phyloP scores from a whole-genome alignment of 2,329 filamentous ascomycete species.

The Malbranchea zuffiana region DNA sequence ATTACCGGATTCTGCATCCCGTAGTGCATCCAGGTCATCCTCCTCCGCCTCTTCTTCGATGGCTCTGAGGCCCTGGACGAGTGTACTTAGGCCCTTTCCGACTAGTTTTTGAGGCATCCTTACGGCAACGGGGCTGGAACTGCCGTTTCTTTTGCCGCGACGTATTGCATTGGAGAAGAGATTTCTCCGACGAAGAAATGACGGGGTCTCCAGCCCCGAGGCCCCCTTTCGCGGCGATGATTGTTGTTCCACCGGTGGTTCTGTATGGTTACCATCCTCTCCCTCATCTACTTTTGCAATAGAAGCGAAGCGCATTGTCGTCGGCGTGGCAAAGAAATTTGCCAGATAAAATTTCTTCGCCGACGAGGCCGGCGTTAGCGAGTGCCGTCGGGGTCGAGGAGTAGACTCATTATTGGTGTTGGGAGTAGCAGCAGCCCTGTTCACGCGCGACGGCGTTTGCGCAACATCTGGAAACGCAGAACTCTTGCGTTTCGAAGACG shows the following conservation, averaged over 20 bases:
- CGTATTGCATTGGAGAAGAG: slow-evolving; percentile 19
- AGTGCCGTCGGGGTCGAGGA: slow-evolving; percentile 8
- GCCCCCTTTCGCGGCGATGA: not conserved
- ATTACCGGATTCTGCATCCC: slow-evolving; percentile 34
- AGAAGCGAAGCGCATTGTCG: slow-evolving; percentile 33
- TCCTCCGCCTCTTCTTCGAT: slow-evolving; percentile 34
- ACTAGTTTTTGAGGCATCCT: slow-evolving; percentile 28
- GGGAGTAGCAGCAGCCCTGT: slow-evolving; percentile 6
- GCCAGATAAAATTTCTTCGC: slow-evolving; percentile 37
- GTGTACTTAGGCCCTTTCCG: slow-evolving; percentile 29
- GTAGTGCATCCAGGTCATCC: slow-evolving; percentile 35
- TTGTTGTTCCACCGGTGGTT: not conserved
- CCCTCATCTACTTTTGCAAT: slow-evolving; percentile 24
- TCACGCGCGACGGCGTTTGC: slow-evolving; percentile 29
- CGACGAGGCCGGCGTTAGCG: slow-evolving; percentile 33
- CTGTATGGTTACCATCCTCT: not conserved
- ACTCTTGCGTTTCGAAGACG: slow-evolving; percentile 11
- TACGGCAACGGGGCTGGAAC: slow-evolving; percentile 29
- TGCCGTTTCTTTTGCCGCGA: slow-evolving; percentile 11
- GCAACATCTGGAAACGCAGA: slow-evolving; percentile 7
- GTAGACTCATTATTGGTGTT: slow-evolving; percentile 2
- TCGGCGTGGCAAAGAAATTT: slow-evolving; percentile 38
- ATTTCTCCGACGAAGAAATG: slow-evolving; percentile 31
- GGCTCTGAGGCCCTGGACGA: slow-evolving; percentile 31
- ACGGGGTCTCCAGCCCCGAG: slow-evolving; percentile 28